These are phyloP conservation scores for Tolypocladium paradoxum DNA, from an alignment of 2,329 filamentous ascomycete genomes.

Conservation along the genomic window DNA sequence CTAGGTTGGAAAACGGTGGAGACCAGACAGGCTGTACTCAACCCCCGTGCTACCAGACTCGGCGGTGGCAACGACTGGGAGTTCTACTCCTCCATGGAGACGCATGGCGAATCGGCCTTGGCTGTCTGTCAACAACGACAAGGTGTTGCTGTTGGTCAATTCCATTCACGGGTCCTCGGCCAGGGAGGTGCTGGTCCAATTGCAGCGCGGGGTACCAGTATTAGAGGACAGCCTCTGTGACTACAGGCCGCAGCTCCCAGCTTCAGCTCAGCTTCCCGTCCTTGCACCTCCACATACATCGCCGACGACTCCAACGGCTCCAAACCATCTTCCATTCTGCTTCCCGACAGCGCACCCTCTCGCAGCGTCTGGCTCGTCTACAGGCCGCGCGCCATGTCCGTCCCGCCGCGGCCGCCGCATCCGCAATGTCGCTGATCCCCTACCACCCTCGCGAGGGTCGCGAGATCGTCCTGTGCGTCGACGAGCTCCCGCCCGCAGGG, in stretches of 20 bases:
- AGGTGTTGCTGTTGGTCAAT: background rate
- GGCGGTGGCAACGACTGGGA: too few species aligned
- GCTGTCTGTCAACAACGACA: background rate
- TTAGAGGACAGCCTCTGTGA: too few species aligned
- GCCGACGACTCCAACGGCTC: background rate
- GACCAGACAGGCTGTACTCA: too few species aligned
- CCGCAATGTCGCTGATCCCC: constrained; percentile 58
- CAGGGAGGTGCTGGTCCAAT: too few species aligned
- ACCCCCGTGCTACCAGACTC: too few species aligned
- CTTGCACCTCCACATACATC: background rate
- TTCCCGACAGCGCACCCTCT: background rate
- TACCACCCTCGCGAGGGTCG: constrained; percentile 63
- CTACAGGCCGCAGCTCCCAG: too few species aligned
- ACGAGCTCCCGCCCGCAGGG: too few species aligned
- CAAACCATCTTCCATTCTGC: background rate
- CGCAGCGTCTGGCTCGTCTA: too few species aligned
- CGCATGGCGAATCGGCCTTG: background rate
- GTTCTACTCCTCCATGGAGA: too few species aligned
- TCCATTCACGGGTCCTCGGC: too few species aligned
- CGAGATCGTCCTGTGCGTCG: constrained; percentile 61
- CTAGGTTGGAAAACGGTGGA: too few species aligned
- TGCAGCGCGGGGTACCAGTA: too few species aligned
- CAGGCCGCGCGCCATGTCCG: constrained; percentile 8
- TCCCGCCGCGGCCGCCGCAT: constrained; percentile 3
- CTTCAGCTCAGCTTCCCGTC: background rate